phyloP scores from a whole-genome alignment of 768 basidiomycete genomes.

The Xerocomus brunneocitrinus region DNA sequence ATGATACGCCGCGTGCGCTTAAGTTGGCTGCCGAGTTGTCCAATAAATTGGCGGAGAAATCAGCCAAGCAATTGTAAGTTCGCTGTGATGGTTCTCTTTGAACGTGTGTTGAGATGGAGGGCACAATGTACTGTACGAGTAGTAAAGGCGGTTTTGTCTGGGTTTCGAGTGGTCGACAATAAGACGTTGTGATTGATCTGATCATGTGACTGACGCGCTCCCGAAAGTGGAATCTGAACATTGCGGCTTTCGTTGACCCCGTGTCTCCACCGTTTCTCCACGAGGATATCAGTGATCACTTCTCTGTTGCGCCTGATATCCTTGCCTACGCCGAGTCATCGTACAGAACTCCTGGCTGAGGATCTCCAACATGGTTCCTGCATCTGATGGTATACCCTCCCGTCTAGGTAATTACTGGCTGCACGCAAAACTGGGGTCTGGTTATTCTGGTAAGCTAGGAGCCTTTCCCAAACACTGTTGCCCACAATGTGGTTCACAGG shows the following conservation, averaged over 20 bases:
- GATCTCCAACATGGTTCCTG: conserved; percentile 9
- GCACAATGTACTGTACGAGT: neutral
- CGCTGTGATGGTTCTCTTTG: neutral
- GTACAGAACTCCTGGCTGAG: neutral
- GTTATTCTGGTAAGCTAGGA: conserved; percentile 57
- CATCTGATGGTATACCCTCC: conserved; percentile 25
- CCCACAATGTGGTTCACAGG: conserved; percentile 39
- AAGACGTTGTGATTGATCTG: neutral
- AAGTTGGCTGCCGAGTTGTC: conserved; percentile 44
- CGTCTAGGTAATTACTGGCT: conserved; percentile 59
- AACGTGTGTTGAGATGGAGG: neutral
- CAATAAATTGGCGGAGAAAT: conserved; percentile 11
- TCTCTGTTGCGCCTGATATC: neutral
- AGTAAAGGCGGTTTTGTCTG: neutral
- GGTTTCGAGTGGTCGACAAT: neutral
- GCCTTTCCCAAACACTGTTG: neutral
- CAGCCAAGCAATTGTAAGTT: conserved; percentile 17
- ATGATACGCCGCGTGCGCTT: conserved; percentile 68
- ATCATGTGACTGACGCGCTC: conserved; percentile 24
- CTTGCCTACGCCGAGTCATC: neutral
- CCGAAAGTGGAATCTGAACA: conserved; percentile 1
- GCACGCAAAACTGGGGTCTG: conserved; percentile 57
- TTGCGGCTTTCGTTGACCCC: conserved; percentile 1
- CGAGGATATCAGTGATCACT: neutral
- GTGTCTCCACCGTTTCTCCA: neutral